A percentile compares a stretch with the other conserved stretches of the same genome.
Conservation (phyloP, 2,329 filamentous ascomycete species). For the Chrysoporthe austroafricana region DNA sequence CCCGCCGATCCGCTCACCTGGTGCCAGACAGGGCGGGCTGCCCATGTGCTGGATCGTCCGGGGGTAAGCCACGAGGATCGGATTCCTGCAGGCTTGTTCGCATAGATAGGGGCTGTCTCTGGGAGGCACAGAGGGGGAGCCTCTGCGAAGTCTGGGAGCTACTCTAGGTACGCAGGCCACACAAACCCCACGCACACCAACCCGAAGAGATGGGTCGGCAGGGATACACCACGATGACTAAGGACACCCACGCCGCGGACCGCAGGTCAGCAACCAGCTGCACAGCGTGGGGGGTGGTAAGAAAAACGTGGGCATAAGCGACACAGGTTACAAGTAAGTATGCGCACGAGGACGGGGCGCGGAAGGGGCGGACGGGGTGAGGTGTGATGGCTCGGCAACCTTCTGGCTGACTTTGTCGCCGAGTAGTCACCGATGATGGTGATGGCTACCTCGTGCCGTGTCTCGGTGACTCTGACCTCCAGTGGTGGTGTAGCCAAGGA, state of each 20-base stretch:
- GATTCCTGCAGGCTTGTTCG: neutral
- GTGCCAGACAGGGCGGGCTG: neutral
- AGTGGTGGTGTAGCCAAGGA: slow-evolving; percentile 1
- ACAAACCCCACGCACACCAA: neutral
- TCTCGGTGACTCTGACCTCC: neutral
- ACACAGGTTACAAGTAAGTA: slow-evolving; percentile 9
- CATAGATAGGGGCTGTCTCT: neutral
- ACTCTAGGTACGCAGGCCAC: neutral
- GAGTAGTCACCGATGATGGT: slow-evolving; percentile 11
- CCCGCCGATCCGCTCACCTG: no score
- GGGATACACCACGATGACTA: neutral
- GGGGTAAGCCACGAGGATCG: neutral
- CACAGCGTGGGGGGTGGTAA: slow-evolving; percentile 16
- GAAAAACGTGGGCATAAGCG: slow-evolving; percentile 24
- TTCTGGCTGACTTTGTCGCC: slow-evolving; percentile 24
- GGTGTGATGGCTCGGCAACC: slow-evolving; percentile 11
- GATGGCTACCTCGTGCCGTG: slow-evolving; percentile 7
- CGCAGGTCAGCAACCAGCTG: slow-evolving; percentile 17
- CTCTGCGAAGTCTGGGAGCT: neutral
- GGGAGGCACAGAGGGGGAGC: neutral
- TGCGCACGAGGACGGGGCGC: neutral
- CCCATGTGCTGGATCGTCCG: neutral
- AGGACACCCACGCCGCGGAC: slow-evolving; percentile 6
- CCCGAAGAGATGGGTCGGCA: slow-evolving; percentile 1
- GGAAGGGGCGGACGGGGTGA: slow-evolving; percentile 17